Evolutionary conservation across 106 monocot genomes (phyloP), one percentile per base, ranked within the genome.

Genomic region (Allium cepa): DNA sequence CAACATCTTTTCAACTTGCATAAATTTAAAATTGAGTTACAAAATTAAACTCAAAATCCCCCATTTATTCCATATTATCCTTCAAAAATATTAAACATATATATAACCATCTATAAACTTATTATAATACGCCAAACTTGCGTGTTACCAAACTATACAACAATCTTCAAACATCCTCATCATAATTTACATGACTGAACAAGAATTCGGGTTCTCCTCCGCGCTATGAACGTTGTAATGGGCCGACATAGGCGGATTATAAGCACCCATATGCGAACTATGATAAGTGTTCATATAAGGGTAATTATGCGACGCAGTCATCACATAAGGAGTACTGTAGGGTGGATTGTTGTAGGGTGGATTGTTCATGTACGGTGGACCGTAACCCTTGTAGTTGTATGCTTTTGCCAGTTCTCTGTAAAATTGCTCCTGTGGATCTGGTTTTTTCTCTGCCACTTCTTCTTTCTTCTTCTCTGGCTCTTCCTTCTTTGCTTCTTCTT

Each of bases 171-270:
- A 9, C 9, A 60, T 17, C 17, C 18, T 55, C 53, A 11, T 15
- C 53, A 12, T 55, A 55, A 8, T 45, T 72, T 64, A 84, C 47
- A 58, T 65, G 10, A 87, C 75, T 10, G 53, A 11, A 62, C 87
- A 87, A 10, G 64, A 59, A 72, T 83, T 87, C 15, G 83, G 87
- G 26, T 87, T 81, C 69, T 88, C 88, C 27, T 88, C 88, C 9
- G 60, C 70, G 26, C 81, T 84, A 26, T 57, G 77, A 36, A 81
- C 80, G 26, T 78, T 78, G 69, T 83, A 87, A 8, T 73, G 68
- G 15, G 67, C 56, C 56, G 75, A 57, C 63, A 72, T 45, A 17
- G 63, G 58, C 52, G 67, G 76, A 26, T 76, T 45, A 71, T 82
- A 79, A 8, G 68, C 56, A n/a, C 36, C 36, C 36, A 1, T 36